phyloP scores from a whole-genome alignment of 371 early-diverging fungal species.

The Apophysomyces variabilis region DNA sequence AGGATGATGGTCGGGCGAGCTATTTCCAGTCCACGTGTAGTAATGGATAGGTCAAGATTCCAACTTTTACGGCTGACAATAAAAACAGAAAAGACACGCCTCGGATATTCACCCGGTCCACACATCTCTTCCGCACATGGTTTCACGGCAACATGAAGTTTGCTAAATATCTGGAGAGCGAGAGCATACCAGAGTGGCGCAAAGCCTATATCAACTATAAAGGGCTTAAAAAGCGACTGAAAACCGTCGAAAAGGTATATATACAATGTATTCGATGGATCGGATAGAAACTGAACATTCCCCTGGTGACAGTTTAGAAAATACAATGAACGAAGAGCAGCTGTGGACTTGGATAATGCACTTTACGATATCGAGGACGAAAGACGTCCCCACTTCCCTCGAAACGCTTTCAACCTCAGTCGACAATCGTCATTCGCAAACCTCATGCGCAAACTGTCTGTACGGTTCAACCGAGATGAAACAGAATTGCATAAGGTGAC shows the following conservation, averaged over 20 bases:
- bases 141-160: slow-evolving; percentile 69
- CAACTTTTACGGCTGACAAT: slow-evolving; percentile 14
- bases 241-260: slow-evolving; percentile 58
- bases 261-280: neutral
- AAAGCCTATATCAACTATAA: slow-evolving; percentile 80
- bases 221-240: slow-evolving; percentile 70
- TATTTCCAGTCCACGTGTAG: slow-evolving; percentile 15
- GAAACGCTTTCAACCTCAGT: slow-evolving; percentile 10
- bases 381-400: slow-evolving; percentile 15
- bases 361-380: slow-evolving; percentile 24
- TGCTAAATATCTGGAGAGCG: slow-evolving; percentile 74
- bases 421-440: slow-evolving; percentile 26
- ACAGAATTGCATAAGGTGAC: slow-evolving; percentile 23
- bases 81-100: slow-evolving; percentile 11
- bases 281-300: slow-evolving; percentile 3
- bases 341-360: slow-evolving; percentile 29
- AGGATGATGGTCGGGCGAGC: slow-evolving; percentile 9
- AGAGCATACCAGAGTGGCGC: slow-evolving; percentile 86
- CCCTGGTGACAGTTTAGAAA: slow-evolving; percentile 25
- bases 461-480: slow-evolving; percentile 25
- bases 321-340: slow-evolving; percentile 27
- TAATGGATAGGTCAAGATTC: slow-evolving; percentile 17
- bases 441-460: slow-evolving; percentile 28
- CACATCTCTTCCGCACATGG: slow-evolving; percentile 7
- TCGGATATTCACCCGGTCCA: slow-evolving; percentile 11